Percentiles rank a stretch among this genome's conserved stretches.
Conservation (phyloP, 805 yeast genomes). For the Groenewaldozyma salmanticensis region DNA sequence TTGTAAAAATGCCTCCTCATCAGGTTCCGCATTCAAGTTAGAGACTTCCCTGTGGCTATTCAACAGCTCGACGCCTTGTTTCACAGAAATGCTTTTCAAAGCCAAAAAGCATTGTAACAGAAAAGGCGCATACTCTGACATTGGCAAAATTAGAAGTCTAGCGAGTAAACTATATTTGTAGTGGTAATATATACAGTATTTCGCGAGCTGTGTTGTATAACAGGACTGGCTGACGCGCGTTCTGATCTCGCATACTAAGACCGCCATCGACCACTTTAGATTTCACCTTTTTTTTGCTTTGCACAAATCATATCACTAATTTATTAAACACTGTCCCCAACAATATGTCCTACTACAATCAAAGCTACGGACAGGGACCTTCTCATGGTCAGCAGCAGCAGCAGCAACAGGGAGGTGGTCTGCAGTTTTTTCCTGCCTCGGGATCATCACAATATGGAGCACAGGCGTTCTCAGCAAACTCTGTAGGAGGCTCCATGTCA, state of each 20-base stretch:
- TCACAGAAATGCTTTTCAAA: neutral
- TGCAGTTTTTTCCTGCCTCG: conserved; percentile 15
- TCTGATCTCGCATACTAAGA: no score
- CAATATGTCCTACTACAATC: conserved; percentile 14
- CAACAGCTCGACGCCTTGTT: neutral
- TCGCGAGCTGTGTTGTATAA: no score
- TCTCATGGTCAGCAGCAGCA: conserved; percentile 8
- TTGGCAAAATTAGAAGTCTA: no score
- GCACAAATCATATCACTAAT: no score
- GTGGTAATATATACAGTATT: no score
- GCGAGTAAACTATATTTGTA: no score
- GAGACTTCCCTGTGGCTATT: neutral
- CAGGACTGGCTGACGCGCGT: no score
- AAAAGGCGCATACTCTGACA: no score
- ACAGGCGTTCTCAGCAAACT: conserved; percentile 8
- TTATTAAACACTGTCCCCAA: no score
- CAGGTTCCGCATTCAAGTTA: neutral
- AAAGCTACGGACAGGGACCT: conserved; percentile 4
- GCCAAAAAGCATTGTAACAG: neutral
- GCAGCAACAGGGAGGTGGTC: conserved; percentile 1
- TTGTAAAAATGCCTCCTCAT: neutral
- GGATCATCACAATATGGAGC: conserved; percentile 9
- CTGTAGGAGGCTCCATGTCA: conserved; percentile 16
- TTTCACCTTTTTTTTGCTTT: no score
- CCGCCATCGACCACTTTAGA: no score